These are phyloP conservation scores for Colletotrichum higginsianum DNA, from an alignment of 2,329 filamentous ascomycete species.

Conservation along the genomic window DNA sequence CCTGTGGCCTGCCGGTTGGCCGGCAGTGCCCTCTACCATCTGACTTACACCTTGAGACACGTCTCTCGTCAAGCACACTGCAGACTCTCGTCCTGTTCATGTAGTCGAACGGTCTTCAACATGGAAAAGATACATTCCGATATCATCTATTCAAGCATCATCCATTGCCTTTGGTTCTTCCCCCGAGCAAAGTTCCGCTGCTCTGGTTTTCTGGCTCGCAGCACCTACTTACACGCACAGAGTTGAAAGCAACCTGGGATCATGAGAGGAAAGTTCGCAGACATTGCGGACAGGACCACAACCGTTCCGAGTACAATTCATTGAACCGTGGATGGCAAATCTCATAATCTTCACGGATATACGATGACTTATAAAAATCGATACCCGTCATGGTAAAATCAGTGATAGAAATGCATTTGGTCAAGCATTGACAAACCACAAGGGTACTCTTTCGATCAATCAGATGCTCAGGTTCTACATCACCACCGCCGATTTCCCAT, in stretches of 20 bases:
- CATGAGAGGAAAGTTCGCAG: not conserved
- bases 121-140: fast-evolving
- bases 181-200: not conserved
- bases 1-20: no score
- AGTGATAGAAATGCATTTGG: not conserved
- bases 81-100: not conserved
- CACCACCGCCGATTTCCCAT: not conserved
- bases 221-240: not conserved
- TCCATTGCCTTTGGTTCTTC: no score
- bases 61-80: not conserved
- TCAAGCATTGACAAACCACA: not conserved
- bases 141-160: not conserved
- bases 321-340: not conserved
- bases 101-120: no score
- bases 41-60: not conserved
- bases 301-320: not conserved
- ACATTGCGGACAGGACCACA: not conserved
- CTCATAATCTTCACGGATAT: not conserved
- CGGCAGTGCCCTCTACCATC: no score
- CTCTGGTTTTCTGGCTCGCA: no score
- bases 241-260: not conserved
- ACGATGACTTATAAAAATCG: not conserved
- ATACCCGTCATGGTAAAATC: not conserved
- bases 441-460: not conserved
- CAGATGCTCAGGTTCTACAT: not conserved